Evolutionary conservation across 768 basidiomycete species (phyloP), one percentile per base, ranked within the genome.

Genomic region (Podaxis sp.): DNA sequence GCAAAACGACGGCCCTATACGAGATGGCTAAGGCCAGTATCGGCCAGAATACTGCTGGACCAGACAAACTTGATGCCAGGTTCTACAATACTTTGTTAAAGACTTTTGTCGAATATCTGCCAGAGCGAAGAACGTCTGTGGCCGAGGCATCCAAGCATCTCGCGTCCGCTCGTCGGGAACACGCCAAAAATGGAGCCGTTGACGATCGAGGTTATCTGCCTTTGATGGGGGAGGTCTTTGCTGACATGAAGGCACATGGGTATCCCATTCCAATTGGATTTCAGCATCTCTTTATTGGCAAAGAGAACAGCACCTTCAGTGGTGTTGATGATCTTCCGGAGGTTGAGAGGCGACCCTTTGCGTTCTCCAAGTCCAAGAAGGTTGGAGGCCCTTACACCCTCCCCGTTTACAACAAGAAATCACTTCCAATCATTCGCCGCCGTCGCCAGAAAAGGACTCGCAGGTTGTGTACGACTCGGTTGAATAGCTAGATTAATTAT

Each of bases 31-130:
- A 63, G 33, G 49, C 52, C 12, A 53, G 15, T 28, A 63, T 42
- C 51, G 61, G 40, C 58, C 38, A 44, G 60, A 42, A 42, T 52
- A 57, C 60, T 30, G 44, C 15, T 51, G 26, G 22, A 63, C 26
- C 64, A 64, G 59, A 55, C 65, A 66, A 49, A 51, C 2, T 60
- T 0, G 90, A 92, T 66, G 82, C 80, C n/a, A 79, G 82, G 51
- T 90, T 90, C 70, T 90, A 87, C 75, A 89, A 89, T 59, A 85
- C 85, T 1, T 76, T 84, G 8, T 73, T 91, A 12, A 71, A 75
- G 9, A 73, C 87, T 52, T 79, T 82, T 40, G 69, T 73, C 17
- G 63, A 66, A 4, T 57, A 51, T 8, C 52, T 60, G 2, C 66
- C 65, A 36, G 39, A 17, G 3, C 40, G 42, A 53, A 42, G 26